phyloP scores from a whole-genome alignment of 352 stramenopile genomes.

The Globisporangium middletonii region DNA sequence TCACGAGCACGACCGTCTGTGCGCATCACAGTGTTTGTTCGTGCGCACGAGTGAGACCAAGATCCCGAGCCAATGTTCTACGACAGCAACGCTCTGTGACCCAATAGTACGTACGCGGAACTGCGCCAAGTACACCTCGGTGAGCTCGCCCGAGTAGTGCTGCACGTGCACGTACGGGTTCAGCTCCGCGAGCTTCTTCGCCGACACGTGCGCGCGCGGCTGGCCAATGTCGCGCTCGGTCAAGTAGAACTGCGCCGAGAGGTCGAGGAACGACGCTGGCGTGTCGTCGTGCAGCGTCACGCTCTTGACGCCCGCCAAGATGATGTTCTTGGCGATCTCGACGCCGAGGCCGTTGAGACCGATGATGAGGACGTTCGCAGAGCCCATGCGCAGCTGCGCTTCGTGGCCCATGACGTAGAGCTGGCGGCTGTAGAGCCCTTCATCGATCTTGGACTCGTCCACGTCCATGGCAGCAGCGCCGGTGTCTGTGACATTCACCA shows the following conservation, averaged over 20 bases:
- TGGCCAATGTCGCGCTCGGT: constrained; percentile 82
- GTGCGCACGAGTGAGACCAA: background rate
- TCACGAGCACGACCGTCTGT: constrained; percentile 83
- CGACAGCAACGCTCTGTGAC: constrained; percentile 3
- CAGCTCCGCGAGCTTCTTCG: constrained; percentile 91
- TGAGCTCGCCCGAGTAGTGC: constrained; percentile 57
- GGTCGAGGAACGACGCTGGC: constrained; percentile 76
- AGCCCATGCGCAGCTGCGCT: constrained; percentile 95
- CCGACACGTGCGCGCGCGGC: constrained; percentile 80
- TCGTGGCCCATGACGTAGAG: constrained; percentile 99
- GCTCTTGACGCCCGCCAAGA: constrained; percentile 93
- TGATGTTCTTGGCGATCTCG: constrained; percentile 99
- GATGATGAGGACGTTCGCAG: constrained; percentile 93
- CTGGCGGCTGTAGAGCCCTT: constrained; percentile 91
- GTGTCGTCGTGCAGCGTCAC: constrained; percentile 94
- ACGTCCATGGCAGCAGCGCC: constrained; percentile 40
- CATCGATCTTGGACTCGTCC: constrained; percentile 60
- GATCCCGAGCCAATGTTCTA: background rate
- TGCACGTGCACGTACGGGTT: constrained; percentile 95
- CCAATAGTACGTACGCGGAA: constrained; percentile 51
- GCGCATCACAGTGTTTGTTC: background rate
- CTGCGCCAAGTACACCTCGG: constrained; percentile 54
- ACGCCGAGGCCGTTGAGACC: constrained; percentile 94
- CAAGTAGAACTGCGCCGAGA: constrained; percentile 97
- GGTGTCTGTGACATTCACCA: constrained; percentile 65